Base-by-base conservation (phyloP, 1,139 yeast genomes). In the Geotrichum fermentans region DNA sequence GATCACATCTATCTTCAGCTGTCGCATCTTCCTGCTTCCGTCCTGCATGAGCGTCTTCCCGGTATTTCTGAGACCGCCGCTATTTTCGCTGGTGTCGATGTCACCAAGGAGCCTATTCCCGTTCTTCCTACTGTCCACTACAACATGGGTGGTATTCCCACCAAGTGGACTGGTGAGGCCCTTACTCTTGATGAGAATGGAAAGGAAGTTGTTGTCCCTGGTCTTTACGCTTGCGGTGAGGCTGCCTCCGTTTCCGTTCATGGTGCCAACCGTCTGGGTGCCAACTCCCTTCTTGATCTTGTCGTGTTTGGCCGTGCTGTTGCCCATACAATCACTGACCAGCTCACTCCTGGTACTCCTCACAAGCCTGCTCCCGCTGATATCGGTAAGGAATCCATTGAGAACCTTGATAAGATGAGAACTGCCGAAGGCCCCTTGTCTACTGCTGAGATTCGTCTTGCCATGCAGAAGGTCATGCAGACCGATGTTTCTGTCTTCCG, bases 71-170 rank as follows among this genome's bases (percentile, higher is more conserved):
- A 92, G 76, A 92, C 98, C 55, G 98, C 97, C 40, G 87, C 90
- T 60, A 92, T 92, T 72, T 92, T 92, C 65, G 97, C 98, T 47
- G 98, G 98, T 76, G 98, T 92, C 60, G 98, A 92, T 72, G 97
- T 92, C 58, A 92, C 98, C 58, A 92, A 92, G 78, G 97, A 92
- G 75, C 98, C 98, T 66, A 94, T 94, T 68, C 98, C 98, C 63
- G 92, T 92, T 62, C 74, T 92, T 65, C 98, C 98, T 63, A 92
- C 98, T 57, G 98, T 92, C 57, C 98, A 92, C 73, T 92, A 92
- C 78, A 92, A 92, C 73, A 92, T 92, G 98, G 98, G 98, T 71
- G 98, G 98, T 82, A 86, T 92, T 60, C 98, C 98, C 70, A 92
- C 98, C 61, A 88, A 84, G 70, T 92, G 89, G 86, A 85, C 84